phyloP scores from a whole-genome alignment of 441 rosid species.

The Erodium texanum region DNA sequence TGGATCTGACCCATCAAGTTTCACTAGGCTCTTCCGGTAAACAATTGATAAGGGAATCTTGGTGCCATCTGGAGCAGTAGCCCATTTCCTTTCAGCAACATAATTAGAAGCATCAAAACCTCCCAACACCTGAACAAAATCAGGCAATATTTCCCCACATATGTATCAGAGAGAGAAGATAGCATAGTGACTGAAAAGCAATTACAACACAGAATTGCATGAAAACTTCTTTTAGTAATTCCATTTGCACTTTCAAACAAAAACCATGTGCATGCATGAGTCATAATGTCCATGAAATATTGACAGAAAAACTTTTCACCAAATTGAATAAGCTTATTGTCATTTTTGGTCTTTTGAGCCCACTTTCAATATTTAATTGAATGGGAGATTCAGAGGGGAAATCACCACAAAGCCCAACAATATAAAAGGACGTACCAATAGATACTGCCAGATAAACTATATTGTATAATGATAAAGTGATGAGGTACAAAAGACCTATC shows the following conservation, averaged over 20 bases:
- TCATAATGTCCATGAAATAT: background rate
- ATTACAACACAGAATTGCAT: background rate
- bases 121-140: constrained; percentile 63
- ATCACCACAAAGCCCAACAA: background rate
- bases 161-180: background rate
- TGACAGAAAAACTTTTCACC: background rate
- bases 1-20: constrained; percentile 77
- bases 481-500: background rate
- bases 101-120: constrained; percentile 78
- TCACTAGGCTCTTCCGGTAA: constrained; percentile 60
- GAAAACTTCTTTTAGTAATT: background rate
- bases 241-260: background rate
- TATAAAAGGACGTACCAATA: background rate
- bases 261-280: background rate
- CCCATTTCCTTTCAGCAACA: constrained; percentile 83
- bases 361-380: background rate
- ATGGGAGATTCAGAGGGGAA: background rate
- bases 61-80: constrained; percentile 72
- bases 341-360: background rate
- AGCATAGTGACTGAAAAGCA: background rate
- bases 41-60: constrained; percentile 72
- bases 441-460: background rate
- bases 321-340: background rate
- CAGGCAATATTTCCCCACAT: background rate
- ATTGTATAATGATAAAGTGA: background rate